Evolutionary conservation across 495 filamentous ascomycete species (phyloP), one percentile per base, ranked within the genome.

Genomic region (Daldinia decipiens): DNA sequence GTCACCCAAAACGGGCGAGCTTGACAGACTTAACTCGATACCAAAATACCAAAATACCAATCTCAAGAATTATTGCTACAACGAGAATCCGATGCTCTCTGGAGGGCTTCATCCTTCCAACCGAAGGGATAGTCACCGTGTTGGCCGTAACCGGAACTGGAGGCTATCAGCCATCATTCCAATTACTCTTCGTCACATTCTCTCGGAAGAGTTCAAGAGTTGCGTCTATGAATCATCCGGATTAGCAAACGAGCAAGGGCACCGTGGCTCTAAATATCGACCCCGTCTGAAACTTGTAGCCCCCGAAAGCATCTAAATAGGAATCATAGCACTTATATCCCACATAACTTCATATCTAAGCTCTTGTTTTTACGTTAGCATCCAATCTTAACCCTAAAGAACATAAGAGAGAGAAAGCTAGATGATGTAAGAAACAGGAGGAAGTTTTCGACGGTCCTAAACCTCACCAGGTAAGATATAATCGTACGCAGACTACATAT

Each of bases 101-200:
- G 81, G 17, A 83, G 75, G 2, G 76, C 61, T 58, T 83, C 76
- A 47, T 67, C 77, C 66, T 81, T 77, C 81, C 82, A 84, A 36
- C 82, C 83, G 71, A 84, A 85, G 11, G 84, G 60, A 65, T 85
- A 85, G 55, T 85, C 83, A 40, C 81, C 83, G 45, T 84, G 83
- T 43, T 82, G 79, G 17, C 79, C 80, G 51, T 80, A 78, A 13
- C 83, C 82, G 19, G 78, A 74, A 0, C 78, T 81, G 60, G 13
- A 21, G 52, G 24, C 29, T 12, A 1, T 70, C 31, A 65, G 40
- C 15, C 15, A 45, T 12, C 32, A 32, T 54, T 34, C 19, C 24
- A 19, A 45, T 3, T 32, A 4, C 29, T 17, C 31, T 24, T 26
- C 31, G 12, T 36, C 34, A 36, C 34, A 59, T 50, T 27, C 21